These are phyloP conservation scores for Pythium rhizo-oryzae DNA, from an alignment of 352 stramenopile genomes.

Conservation along the genomic window DNA sequence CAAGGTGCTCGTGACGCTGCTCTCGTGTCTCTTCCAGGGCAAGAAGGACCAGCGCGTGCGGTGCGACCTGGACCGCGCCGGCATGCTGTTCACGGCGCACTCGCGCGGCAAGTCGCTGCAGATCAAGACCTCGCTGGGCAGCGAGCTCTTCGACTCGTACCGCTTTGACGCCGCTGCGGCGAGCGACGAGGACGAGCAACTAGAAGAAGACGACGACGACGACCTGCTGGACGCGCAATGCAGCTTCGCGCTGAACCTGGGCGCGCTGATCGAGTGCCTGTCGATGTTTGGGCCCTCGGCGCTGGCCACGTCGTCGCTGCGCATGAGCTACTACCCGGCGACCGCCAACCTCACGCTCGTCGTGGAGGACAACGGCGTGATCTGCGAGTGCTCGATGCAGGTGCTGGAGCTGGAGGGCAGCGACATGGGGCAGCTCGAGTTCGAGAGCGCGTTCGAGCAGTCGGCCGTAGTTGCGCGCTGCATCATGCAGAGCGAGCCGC, in stretches of 20 bases:
- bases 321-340: conserved; percentile 65
- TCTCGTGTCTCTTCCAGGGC: conserved; percentile 60
- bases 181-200: conserved; percentile 12
- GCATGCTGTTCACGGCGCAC: conserved; percentile 75
- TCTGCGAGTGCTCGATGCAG: conserved; percentile 86
- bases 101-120: conserved; percentile 88
- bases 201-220: conserved; percentile 10
- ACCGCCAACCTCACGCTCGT: conserved; percentile 66
- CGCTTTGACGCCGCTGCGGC: conserved; percentile 33
- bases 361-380: conserved; percentile 82
- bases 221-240: conserved; percentile 40
- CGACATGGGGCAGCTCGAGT: conserved; percentile 71
- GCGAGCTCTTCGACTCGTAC: conserved; percentile 81
- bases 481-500: conserved; percentile 82
- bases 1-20: conserved; percentile 75
- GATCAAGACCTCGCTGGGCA: conserved; percentile 81
- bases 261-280: conserved; percentile 75
- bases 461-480: conserved; percentile 73
- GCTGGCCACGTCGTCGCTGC: conserved; percentile 72
- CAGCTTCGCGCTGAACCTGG: conserved; percentile 78
- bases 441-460: conserved; percentile 79
- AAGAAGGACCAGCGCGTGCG: conserved; percentile 83
- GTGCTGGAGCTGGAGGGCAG: conserved; percentile 77
- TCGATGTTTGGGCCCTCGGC: conserved; percentile 75
- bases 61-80: conserved; percentile 66